Evolutionary conservation across 129 eudicot genomes (phyloP), one percentile per base, ranked within the genome.

Genomic region (Logfia minima): DNA sequence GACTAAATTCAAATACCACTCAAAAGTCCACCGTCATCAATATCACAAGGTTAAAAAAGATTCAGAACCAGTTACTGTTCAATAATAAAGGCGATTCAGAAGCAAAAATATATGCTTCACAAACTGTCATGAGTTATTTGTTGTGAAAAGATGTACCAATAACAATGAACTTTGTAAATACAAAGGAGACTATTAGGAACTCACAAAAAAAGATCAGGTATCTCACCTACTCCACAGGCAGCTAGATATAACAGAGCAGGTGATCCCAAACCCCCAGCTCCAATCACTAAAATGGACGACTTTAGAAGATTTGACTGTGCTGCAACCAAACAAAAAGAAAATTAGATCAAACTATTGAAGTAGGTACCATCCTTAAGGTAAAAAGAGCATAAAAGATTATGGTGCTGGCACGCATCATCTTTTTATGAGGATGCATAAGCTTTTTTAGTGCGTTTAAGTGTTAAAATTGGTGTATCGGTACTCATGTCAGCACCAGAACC

Each of bases 221-320:
- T 28, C 83, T 84, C 84, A 95, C 99, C 99, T 28, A 89, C 86
- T 28, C 99, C 99, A 83, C 97, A 95, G 18, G 99, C 99, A 13
- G 99, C 97, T 48, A 95, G 90, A 65, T 95, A 95, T 32, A 95
- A 86, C 77, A 95, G 80, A 80, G 97, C 99, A 69, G 99, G 99
- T 48, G 99, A 87, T 13, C 99, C 99, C 72, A 95, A 85, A 7
- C 99, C 99, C 59, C 99, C 99, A 76, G 99, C 99, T 77, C 99
- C 99, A 67, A 95, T 87, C 62, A 95, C 97, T 74, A 95, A 84
- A 69, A 95, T 74, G 5, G 99, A 91, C 10, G 97, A 86, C 77
- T 88, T 95, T 74, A 91, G 62, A 65, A 95, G 88, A 83, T 89
- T 91, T 34, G 88, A 85, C 83, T 95, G 99, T 19, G 88, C 97